Evolutionary conservation across 148 eudicot genomes (phyloP).

Genomic region (Chenopodium quinoa): DNA sequence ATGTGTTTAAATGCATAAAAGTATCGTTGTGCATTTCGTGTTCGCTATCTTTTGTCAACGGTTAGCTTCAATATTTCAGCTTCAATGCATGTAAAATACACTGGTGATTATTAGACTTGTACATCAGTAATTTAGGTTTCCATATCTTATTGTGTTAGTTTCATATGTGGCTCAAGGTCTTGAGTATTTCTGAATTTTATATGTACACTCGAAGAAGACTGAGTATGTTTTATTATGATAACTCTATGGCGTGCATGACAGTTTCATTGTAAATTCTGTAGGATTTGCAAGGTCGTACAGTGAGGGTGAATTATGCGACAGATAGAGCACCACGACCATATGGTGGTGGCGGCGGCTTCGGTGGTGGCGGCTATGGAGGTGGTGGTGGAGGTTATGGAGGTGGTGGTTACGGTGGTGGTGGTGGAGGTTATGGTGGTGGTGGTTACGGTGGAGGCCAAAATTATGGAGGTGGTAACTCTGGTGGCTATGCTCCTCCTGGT

Average conservation of each 20-base stretch:
- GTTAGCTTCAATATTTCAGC: background rate
- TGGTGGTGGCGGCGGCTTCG: constrained; percentile 33
- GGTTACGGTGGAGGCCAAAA: constrained; percentile 33
- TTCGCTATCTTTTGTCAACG: background rate
- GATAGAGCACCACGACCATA: constrained; percentile 59
- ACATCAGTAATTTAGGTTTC: background rate
- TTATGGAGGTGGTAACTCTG: constrained; percentile 29
- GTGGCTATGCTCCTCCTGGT: constrained; percentile 27
- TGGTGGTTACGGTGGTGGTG: constrained; percentile 25
- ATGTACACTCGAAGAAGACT: background rate
- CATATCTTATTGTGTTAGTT: background rate
- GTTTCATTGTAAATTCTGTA: constrained; percentile 22
- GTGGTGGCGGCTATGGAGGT: constrained; percentile 26
- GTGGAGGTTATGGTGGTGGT: constrained; percentile 32
- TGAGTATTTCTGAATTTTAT: background rate
- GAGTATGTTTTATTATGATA: background rate
- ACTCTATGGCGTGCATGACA: background rate
- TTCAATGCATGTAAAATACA: background rate
- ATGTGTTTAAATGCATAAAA: background rate
- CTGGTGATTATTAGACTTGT: background rate
- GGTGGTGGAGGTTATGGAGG: constrained; percentile 42
- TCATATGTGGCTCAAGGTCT: background rate
- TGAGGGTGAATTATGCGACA: constrained; percentile 71
- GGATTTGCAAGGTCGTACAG: constrained; percentile 78
- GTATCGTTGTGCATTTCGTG: background rate